These are phyloP conservation scores for Gossypium gossypioides DNA, from an alignment of 441 rosid genomes.

Conservation along the genomic window DNA sequence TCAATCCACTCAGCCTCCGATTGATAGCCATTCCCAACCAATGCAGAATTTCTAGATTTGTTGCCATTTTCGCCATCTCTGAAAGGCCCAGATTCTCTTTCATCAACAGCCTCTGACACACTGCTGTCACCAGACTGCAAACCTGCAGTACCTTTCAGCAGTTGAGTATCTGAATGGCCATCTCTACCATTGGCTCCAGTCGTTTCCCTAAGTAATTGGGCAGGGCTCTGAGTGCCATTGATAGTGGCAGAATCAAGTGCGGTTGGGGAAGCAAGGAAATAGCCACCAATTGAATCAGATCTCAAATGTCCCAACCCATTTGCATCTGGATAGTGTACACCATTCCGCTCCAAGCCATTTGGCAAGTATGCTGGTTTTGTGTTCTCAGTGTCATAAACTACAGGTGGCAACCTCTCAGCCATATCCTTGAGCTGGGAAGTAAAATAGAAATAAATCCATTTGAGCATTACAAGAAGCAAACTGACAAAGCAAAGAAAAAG, in stretches of 20 bases:
- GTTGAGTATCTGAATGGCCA: constrained; percentile 28
- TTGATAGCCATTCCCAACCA: constrained; percentile 36
- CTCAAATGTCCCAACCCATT: constrained; percentile 59
- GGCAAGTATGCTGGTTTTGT: constrained; percentile 33
- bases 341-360: constrained; percentile 60
- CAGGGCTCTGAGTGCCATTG: constrained; percentile 35
- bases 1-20: constrained; percentile 92
- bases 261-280: constrained; percentile 40
- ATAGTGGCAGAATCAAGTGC: constrained; percentile 26
- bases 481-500: neutral
- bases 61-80: constrained; percentile 46
- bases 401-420: constrained; percentile 73
- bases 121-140: constrained; percentile 22
- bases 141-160: constrained; percentile 36
- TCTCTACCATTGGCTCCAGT: constrained; percentile 34
- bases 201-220: constrained; percentile 36
- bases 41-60: constrained; percentile 43
- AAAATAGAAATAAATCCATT: neutral
- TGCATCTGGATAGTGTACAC: constrained; percentile 40
- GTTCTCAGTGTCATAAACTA: constrained; percentile 51
- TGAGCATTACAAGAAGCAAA: neutral
- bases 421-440: constrained; percentile 72
- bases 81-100: constrained; percentile 39
- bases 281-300: constrained; percentile 44
- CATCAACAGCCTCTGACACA: constrained; percentile 39